Evolutionary conservation across 495 filamentous ascomycete species (phyloP).

Genomic region (Wilcoxina mikolae): DNA sequence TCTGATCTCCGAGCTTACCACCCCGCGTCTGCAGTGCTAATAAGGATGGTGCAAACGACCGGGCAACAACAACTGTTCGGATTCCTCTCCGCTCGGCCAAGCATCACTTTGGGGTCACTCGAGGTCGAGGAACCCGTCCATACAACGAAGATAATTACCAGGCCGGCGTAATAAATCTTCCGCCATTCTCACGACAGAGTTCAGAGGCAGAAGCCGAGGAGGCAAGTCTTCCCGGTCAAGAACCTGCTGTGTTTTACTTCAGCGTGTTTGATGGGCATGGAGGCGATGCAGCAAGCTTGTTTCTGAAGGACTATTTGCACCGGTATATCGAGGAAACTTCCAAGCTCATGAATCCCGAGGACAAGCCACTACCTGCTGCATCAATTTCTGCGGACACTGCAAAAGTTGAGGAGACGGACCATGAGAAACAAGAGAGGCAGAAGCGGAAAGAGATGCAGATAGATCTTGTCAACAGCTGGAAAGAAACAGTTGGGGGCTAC

Average conservation of each 20-base stretch:
- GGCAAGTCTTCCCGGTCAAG: background rate
- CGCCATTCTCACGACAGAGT: constrained; percentile 57
- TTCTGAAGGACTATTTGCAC: constrained; percentile 70
- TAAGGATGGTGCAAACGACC: constrained; percentile 1
- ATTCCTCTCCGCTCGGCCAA: constrained; percentile 88
- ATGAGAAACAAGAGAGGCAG: constrained; percentile 28
- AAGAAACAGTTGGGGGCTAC: constrained; percentile 76
- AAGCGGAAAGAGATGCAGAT: constrained; percentile 40
- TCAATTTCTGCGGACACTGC: constrained; percentile 12
- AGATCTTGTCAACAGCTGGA: constrained; percentile 61
- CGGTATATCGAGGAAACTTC: constrained; percentile 73
- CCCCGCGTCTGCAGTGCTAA: background rate
- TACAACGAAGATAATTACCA: constrained; percentile 93
- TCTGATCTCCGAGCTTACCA: background rate
- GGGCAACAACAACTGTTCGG: constrained; percentile 69
- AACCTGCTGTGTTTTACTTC: constrained; percentile 67
- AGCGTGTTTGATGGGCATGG: constrained; percentile 94
- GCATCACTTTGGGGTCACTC: constrained; percentile 76
- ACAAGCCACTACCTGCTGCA: constrained; percentile 11
- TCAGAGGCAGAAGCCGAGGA: background rate
- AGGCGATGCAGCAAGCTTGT: constrained; percentile 74
- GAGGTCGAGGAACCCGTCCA: constrained; percentile 63
- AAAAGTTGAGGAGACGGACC: constrained; percentile 31
- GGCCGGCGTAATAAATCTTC: constrained; percentile 81
- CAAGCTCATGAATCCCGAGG: constrained; percentile 48